Percentiles rank a stretch among this genome's conserved stretches.
Conservation (phyloP, 257 asterid species). For the Solanum dulcamara region DNA sequence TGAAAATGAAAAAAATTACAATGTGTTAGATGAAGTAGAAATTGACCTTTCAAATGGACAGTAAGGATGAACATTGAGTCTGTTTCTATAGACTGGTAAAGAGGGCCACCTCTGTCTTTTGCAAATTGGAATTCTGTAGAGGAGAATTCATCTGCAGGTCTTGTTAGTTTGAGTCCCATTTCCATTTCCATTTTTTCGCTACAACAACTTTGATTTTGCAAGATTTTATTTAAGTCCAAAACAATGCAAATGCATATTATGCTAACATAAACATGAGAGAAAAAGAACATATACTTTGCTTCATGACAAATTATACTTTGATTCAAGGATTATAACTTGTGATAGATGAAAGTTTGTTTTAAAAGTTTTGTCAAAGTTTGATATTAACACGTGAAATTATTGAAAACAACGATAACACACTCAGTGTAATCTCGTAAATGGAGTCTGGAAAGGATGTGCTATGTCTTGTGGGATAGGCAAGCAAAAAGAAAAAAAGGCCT, state of each 20-base stretch:
- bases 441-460: not conserved
- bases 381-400: not conserved
- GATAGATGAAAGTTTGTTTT: not conserved
- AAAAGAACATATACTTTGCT: constrained; percentile 63
- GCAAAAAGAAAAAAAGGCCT: not conserved
- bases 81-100: constrained; percentile 64
- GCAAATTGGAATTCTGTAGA: constrained; percentile 32
- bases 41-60: constrained; percentile 60
- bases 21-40: not conserved
- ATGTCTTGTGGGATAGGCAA: not conserved
- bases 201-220: not conserved
- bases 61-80: constrained; percentile 52
- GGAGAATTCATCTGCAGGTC: constrained; percentile 38
- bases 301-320: constrained; percentile 3
- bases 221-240: not conserved
- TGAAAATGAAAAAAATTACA: not conserved
- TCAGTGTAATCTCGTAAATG: not conserved
- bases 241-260: not conserved
- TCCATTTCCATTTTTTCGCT: constrained; percentile 37
- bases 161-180: constrained; percentile 43
- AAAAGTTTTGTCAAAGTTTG: not conserved
- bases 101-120: constrained; percentile 39
- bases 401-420: not conserved
- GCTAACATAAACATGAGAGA: constrained; percentile 3
- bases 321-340: not conserved